Base-by-base conservation (phyloP, 2,329 filamentous ascomycete genomes). In the Phaeosphaeriaceae sp. region DNA sequence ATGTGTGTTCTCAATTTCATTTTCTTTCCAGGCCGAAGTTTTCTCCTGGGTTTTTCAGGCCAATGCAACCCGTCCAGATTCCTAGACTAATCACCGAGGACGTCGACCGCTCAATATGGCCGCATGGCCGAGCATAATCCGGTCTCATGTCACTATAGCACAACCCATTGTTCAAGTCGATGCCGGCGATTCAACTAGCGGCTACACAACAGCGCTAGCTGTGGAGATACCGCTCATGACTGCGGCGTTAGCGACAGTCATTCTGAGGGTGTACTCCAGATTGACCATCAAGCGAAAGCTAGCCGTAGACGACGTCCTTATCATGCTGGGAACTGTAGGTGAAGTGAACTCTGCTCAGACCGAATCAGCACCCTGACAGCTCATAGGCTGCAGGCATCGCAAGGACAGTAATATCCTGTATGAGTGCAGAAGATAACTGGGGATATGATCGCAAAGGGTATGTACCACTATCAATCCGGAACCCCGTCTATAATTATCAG, bases 221-320 rank as follows among this genome's bases (percentile, higher is more conserved):
- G 65, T 72, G 3, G 71, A 74, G 50, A 66, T 72, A 9, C 71
- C 70, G 3, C 47, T 72, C n/a, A 67, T 74, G 26, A 48, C 66
- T 2, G 44, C 71, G 8, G 71, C 69, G 11, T 49, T 68, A n/a
- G 54, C 50, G 13, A 68, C 66, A 2, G 70, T 74, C 13, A 50
- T 59, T n/a, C 49, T 69, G 47, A 55, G 71, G 40, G 56, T 72
- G 11, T 74, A 67, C 52, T 69, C 68, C 2, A 53, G 71, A 49
- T 21, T 72, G 42, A 60, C 61, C 3, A 64, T 71, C 35, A 72
- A 73, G 55, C 59, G 58, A 46, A 67, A 61, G 26, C 23, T 73
- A 24, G 71, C 70, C 11, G 46, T 58, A 10, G 69, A 72, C 53
- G 70, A 73, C 49, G 19, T 63, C 6, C 54, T 73, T 43, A 71